A percentile compares a stretch with the other conserved stretches of the same genome.
phyloP scores from a whole-genome alignment of 2,329 filamentous ascomycete genomes.

The Parafenestella ontariensis region DNA sequence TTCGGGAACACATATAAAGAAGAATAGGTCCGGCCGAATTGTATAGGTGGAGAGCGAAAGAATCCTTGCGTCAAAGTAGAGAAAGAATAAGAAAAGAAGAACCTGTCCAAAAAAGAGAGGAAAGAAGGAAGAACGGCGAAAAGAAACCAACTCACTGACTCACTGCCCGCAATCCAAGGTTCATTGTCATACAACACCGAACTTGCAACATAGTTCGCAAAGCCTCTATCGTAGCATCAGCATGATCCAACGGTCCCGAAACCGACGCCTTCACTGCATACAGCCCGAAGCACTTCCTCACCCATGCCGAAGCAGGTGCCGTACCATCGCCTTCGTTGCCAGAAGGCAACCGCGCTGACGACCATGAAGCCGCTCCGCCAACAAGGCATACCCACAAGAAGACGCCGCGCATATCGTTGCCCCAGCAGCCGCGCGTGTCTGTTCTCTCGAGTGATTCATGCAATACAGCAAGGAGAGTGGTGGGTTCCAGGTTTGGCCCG shows the following conservation, averaged over 20 bases:
- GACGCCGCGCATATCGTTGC: constrained; percentile 30
- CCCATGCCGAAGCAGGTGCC: constrained; percentile 22
- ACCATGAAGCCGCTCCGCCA: constrained; percentile 38
- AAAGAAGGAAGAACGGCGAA: background rate
- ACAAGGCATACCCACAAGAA: constrained; percentile 43
- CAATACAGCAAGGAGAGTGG: constrained; percentile 30
- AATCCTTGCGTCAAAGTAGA: too few relatives aligned
- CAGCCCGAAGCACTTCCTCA: constrained; percentile 40
- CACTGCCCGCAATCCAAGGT: background rate
- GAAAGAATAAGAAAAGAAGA: too few relatives aligned
- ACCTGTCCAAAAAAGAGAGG: background rate
- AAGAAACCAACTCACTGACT: background rate
- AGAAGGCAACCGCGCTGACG: constrained; percentile 2
- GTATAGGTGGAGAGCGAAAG: too few relatives aligned
- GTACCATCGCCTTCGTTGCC: constrained; percentile 11
- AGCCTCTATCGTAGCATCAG: constrained; percentile 26
- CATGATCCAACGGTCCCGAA: constrained; percentile 26
- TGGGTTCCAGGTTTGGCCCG: constrained; percentile 5
- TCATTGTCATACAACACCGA: constrained; percentile 27
- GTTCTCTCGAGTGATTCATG: constrained; percentile 34
- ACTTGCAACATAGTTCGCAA: constrained; percentile 38
- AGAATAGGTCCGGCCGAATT: too few relatives aligned
- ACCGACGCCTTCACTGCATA: constrained; percentile 32
- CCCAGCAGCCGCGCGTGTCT: constrained; percentile 32
- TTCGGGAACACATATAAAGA: too few relatives aligned